A percentile compares a stretch with the other conserved stretches of the same genome.
These are phyloP conservation scores for Phylloporus scabripes DNA, from an alignment of 768 basidiomycete genomes.

Conservation along the genomic window DNA sequence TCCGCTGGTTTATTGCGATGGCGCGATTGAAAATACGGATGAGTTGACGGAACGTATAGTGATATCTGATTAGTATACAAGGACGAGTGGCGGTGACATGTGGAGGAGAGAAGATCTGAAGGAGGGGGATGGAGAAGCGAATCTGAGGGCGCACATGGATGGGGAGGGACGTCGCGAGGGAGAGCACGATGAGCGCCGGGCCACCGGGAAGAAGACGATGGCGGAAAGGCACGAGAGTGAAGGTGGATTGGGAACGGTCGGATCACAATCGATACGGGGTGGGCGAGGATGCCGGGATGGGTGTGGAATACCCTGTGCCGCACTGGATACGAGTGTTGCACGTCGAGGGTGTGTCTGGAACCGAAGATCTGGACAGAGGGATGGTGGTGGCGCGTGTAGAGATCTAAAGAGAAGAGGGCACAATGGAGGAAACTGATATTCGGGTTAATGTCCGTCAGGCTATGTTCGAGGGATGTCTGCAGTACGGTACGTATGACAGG, in stretches of 20 bases:
- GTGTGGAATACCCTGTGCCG: constrained; percentile 19
- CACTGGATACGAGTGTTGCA: too few relatives aligned
- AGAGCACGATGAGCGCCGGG: constrained; percentile 9
- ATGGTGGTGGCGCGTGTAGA: constrained; percentile 6
- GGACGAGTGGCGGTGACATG: background rate
- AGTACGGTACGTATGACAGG: background rate
- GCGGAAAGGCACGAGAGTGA: constrained; percentile 11
- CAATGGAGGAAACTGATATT: constrained; percentile 6
- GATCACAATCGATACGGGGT: constrained; percentile 14
- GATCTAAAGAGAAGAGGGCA: constrained; percentile 6
- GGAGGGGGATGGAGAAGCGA: constrained; percentile 16
- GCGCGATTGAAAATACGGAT: constrained; percentile 10
- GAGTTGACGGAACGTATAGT: background rate
- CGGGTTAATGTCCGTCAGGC: constrained; percentile 22
- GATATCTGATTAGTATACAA: background rate
- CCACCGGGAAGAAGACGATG: background rate
- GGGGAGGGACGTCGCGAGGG: constrained; percentile 17
- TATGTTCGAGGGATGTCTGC: background rate
- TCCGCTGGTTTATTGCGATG: constrained; percentile 14
- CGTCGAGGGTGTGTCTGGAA: constrained; percentile 1
- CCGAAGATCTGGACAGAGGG: constrained; percentile 12
- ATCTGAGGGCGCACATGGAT: constrained; percentile 27
- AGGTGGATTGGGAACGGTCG: constrained; percentile 9
- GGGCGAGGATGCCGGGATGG: background rate
- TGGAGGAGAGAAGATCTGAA: constrained; percentile 23